These are phyloP conservation scores for Coemansia sp. DNA, from an alignment of 192 early-diverging fungal species.

Conservation along the genomic window DNA sequence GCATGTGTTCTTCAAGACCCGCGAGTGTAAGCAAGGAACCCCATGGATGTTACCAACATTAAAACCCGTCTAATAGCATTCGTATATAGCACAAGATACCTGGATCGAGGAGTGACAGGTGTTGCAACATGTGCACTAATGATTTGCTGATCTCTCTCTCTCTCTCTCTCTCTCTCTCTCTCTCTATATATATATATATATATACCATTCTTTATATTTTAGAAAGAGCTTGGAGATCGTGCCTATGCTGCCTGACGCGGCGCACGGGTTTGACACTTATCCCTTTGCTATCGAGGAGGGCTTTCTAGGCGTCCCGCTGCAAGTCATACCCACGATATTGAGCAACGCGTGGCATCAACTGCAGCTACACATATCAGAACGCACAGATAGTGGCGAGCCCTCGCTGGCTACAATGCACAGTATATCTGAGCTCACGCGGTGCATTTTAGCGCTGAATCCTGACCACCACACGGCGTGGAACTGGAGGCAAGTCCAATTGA, in stretches of 20 bases:
- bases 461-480: conserved; percentile 53
- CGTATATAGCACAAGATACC: too few relatives aligned
- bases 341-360: conserved; percentile 19
- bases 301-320: conserved; percentile 33
- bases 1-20: conserved; percentile 19
- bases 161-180: too few relatives aligned
- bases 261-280: neutral
- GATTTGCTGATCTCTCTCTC: neutral
- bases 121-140: neutral
- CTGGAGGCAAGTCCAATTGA: conserved; percentile 27
- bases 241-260: neutral
- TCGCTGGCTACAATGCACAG: neutral
- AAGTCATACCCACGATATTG: conserved; percentile 15
- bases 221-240: conserved; percentile 31
- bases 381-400: neutral
- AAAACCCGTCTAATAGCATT: neutral
- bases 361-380: neutral
- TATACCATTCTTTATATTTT: neutral
- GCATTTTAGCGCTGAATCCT: conserved; percentile 39
- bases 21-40: conserved; percentile 20
- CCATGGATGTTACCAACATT: neutral
- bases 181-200: too few relatives aligned
- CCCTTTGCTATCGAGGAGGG: conserved; percentile 33
- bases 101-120: neutral
- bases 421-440: conserved; percentile 27